Evolutionary conservation across 768 basidiomycete genomes (phyloP), one percentile per base, ranked within the genome.

Genomic region (Lactarius psammicola): DNA sequence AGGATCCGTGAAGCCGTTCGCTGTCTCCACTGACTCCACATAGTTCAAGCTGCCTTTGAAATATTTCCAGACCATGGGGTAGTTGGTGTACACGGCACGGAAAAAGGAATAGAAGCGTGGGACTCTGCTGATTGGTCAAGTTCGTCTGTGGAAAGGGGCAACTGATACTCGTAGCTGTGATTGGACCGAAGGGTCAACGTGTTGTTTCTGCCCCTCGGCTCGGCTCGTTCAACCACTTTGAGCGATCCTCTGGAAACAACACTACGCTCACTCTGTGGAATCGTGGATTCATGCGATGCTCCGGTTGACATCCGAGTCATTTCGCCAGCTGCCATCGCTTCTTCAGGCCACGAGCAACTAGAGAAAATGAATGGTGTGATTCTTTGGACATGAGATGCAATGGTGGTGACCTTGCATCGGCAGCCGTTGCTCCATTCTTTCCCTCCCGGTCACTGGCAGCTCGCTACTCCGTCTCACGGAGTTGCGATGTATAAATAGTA

Each of bases 401-500:
- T 3, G 28, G 17, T 28, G 18, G 49, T 30, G 28, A 53, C 4
- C 10, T 11, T 11, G 4, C 23, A 11, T 28, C 23, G 17, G 26
- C 10, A 28, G 5, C 40, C n/a, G n/a, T n/a, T 13, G 23, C n/a
- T 3, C 11, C 11, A 4, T 20, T n/a, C 30, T 36, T 53, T 23
- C 28, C 49, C 20, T 13, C 33, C 7, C 7, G 30, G 1, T 55
- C 6, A n/a, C n/a, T n/a, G n/a, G n/a, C n/a, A 15, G 8, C 51
- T 5, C 8, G 20, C 9, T 18, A 7, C 15, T 18, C 33, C 33
- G 38, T 28, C 17, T 6, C 8, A 31, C 26, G 38, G 30, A 15
- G 36, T 62, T 9, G 26, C 36, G 11, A 28, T 11, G 20, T 65
- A 66, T 66, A 61, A 61, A 57, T 8, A 31, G 59, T 28, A 13